A percentile compares a stretch with the other conserved stretches of the same genome.
Evolutionary conservation across 257 asterid species (phyloP).

Genomic region (Eustoma russellianum): DNA sequence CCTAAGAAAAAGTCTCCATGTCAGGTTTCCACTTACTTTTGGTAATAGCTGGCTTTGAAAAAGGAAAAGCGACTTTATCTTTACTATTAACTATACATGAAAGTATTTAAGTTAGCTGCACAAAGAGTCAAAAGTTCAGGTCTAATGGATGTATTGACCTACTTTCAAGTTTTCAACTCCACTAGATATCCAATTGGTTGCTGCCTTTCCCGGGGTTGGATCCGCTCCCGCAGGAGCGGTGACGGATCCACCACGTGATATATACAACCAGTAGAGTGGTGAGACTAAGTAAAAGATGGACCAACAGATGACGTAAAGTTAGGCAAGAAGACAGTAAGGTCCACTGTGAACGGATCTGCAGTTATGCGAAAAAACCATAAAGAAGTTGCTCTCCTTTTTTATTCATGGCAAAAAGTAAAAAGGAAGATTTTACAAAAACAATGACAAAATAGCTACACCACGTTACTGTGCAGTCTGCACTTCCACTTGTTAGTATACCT

Average conservation of each 20-base stretch:
- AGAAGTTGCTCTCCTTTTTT: constrained; percentile 8
- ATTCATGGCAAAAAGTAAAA: constrained; percentile 12
- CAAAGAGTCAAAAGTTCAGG: background rate
- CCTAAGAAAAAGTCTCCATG: constrained; percentile 1
- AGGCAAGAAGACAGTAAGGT: no score
- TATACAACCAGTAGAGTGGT: no score
- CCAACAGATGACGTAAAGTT: no score
- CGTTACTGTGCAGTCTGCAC: constrained; percentile 9
- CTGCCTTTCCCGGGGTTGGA: no score
- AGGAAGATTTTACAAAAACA: constrained; percentile 13
- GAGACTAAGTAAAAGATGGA: no score
- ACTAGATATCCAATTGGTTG: no score
- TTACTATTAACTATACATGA: background rate
- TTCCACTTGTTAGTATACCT: constrained; percentile 16
- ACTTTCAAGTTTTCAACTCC: background rate
- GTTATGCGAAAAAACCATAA: no score
- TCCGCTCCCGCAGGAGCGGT: no score
- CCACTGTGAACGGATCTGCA: no score
- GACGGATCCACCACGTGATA: no score
- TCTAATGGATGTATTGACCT: background rate
- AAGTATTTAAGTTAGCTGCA: background rate
- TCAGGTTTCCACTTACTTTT: constrained; percentile 12
- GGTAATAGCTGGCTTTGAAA: constrained; percentile 12
- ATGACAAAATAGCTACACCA: constrained; percentile 13
- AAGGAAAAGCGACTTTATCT: constrained; percentile 7